These are phyloP conservation scores for Flaveria sonorensis DNA, from an alignment of 129 eudicot species.

Conservation along the genomic window DNA sequence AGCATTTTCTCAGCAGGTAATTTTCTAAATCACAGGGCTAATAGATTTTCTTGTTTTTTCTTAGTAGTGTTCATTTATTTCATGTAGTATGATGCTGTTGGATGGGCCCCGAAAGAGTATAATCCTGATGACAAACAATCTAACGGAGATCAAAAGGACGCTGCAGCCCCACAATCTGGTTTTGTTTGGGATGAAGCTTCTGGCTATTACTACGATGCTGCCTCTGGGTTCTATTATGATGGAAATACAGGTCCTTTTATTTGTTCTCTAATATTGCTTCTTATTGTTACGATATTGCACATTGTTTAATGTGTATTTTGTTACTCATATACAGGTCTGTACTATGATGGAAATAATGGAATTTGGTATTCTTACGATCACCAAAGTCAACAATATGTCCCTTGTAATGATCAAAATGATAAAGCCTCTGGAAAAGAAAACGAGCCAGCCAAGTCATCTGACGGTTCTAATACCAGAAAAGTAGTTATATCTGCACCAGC, in stretches of 20 bases:
- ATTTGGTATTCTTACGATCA: slow-evolving; percentile 87
- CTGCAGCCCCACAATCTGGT: slow-evolving; percentile 82
- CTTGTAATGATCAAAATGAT: slow-evolving; percentile 71
- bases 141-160: slow-evolving; percentile 50
- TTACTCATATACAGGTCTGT: slow-evolving; percentile 61
- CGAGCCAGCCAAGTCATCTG: slow-evolving; percentile 52
- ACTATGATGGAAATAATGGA: slow-evolving; percentile 96
- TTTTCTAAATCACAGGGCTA: not conserved
- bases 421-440: slow-evolving; percentile 53
- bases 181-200: slow-evolving; percentile 99
- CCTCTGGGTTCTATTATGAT: slow-evolving; percentile 95
- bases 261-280: not conserved
- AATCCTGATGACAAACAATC: slow-evolving; percentile 84
- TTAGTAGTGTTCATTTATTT: not conserved
- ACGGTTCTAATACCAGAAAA: slow-evolving; percentile 58
- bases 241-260: slow-evolving; percentile 73
- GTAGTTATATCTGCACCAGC: slow-evolving; percentile 96
- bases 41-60: not conserved
- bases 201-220: slow-evolving; percentile 94
- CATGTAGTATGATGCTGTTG: slow-evolving; percentile 88
- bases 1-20: slow-evolving; percentile 93
- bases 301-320: slow-evolving; percentile 8
- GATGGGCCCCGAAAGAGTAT: slow-evolving; percentile 99
- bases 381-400: slow-evolving; percentile 82
- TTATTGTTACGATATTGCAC: not conserved